Conservation (phyloP, 257 asterid species). For the Voacanga thouarsii region DNA sequence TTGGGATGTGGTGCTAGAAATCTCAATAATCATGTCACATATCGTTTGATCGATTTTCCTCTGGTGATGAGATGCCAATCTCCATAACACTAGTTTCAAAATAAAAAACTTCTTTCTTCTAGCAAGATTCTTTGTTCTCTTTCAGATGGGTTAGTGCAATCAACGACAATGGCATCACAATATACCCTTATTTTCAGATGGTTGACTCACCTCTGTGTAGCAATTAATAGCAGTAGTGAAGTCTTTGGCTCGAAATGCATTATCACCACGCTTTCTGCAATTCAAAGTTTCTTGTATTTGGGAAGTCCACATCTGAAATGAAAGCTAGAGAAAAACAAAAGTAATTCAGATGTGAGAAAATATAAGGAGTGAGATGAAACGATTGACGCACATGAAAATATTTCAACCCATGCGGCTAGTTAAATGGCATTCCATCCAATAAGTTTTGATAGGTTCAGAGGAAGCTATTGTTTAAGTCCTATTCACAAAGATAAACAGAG, state of each 20-base stretch:
- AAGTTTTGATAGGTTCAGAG: not conserved
- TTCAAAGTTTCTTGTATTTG: constrained; percentile 43
- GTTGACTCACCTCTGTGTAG: constrained; percentile 36
- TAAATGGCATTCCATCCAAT: not conserved
- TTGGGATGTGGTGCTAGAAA: not conserved
- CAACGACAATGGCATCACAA: not conserved
- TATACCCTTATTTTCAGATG: not conserved
- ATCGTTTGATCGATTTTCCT: not conserved
- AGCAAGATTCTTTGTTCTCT: not conserved
- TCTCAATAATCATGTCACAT: not conserved
- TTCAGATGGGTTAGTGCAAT: not conserved
- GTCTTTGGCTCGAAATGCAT: constrained; percentile 42
- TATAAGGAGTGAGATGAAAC: not conserved
- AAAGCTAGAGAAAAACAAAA: constrained; percentile 34
- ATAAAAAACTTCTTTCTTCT: too few relatives aligned
- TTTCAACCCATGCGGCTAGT: not conserved
- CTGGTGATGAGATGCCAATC: too few relatives aligned
- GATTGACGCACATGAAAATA: not conserved
- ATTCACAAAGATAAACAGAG: too few relatives aligned
- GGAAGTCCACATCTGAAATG: constrained; percentile 47
- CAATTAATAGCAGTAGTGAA: constrained; percentile 36
- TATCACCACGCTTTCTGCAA: constrained; percentile 43
- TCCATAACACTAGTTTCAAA: too few relatives aligned
- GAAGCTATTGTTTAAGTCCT: too few relatives aligned
- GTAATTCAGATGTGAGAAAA: not conserved